Evolutionary conservation across 345 rosid genomes (phyloP).

Genomic region (Pistacia atlantica): DNA sequence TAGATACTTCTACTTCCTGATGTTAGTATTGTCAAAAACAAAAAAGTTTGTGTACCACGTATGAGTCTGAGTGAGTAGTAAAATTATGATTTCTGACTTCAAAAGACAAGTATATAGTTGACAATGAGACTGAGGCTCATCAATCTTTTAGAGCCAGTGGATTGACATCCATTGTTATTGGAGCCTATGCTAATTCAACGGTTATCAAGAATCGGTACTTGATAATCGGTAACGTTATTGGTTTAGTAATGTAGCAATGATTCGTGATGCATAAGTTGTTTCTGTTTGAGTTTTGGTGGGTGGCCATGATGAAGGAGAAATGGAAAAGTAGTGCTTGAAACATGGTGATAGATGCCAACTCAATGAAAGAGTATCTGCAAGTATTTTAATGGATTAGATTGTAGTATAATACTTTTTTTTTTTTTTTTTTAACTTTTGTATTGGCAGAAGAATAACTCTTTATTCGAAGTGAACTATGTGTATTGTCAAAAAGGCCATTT

Average conservation of each 20-base stretch:
- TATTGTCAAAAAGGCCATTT: background rate
- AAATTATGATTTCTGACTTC: background rate
- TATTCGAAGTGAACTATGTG: background rate
- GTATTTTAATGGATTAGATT: too few species aligned
- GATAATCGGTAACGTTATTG: too few species aligned
- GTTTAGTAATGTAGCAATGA: too few species aligned
- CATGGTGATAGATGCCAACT: background rate
- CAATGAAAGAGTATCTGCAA: background rate
- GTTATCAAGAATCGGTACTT: too few species aligned
- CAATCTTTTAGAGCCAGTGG: too few species aligned
- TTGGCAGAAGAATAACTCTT: background rate
- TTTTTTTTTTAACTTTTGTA: background rate
- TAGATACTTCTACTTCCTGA: conserved; percentile 2
- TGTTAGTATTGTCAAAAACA: background rate
- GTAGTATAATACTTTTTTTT: background rate
- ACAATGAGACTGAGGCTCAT: too few species aligned
- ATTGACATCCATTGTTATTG: too few species aligned
- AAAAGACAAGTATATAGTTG: background rate
- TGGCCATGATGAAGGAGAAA: background rate
- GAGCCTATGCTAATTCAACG: too few species aligned
- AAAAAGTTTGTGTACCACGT: too few species aligned
- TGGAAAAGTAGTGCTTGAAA: background rate
- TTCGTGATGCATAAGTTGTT: too few species aligned
- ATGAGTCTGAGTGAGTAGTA: background rate
- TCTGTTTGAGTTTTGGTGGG: background rate